Base-by-base conservation (phyloP, 2,329 filamentous ascomycete genomes). In the Exserohilum turcica region DNA sequence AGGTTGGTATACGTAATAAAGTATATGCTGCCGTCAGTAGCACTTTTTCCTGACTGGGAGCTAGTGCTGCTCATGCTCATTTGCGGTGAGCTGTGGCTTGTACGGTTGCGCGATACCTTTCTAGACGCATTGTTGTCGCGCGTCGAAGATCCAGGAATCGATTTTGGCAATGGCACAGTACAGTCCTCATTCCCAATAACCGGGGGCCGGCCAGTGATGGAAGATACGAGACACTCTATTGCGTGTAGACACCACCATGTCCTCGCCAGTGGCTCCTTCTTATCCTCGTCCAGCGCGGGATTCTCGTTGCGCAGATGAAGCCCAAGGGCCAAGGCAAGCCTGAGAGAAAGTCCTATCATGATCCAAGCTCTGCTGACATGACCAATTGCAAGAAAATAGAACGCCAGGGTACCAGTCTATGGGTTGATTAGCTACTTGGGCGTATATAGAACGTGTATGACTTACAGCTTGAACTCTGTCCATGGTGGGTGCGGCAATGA, bases 171-270 rank as follows among this genome's bases (percentile, higher is more conserved):
- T 6, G 45, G 13, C 0, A 68, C 59, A 6, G 71, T 74, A 46
- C 68, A 74, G 38, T 74, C 67, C 37, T 67, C 64, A 40, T 68
- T 60, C 3, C 60, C 58, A 31, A 77, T 64, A 1, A 70, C 66
- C 7, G 70, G 71, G 27, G 76, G 72, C 12, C 76, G 70, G 0
- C 76, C 76, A 4, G 73, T 76, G 19, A 77, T 69, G 6, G 73
- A 63, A 13, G 69, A 69, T 2, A 77, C 57, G 3, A 75, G 55
- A 27, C 70, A 68, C 45, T 78, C 76, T 27, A 75, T 58, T 2
- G 65, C 66, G 54, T 73, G 73, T 16, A 78, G 45, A 37, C 70
- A 70, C 72, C 75, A 76, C 76, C 76, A 78, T 8, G 71, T 68
- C 8, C 68, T 70, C 13, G 67, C 54, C n/a, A 72, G 49, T 4